Conservation (phyloP, 1,284 basidiomycete genomes). For the Sporisorium graminicola region DNA sequence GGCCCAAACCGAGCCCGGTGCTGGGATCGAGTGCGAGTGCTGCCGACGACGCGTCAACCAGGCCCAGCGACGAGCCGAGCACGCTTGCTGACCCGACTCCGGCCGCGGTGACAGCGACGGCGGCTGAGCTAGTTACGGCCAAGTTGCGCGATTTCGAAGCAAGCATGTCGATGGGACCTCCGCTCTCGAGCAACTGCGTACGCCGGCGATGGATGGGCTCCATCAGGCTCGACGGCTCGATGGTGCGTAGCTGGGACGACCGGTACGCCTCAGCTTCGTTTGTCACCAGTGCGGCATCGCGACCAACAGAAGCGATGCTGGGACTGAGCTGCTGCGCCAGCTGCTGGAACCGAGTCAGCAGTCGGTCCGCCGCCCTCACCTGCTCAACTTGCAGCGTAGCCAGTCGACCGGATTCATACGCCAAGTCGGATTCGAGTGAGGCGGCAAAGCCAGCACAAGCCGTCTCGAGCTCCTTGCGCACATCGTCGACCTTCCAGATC, state of each 20-base stretch:
- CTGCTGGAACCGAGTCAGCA: conserved; percentile 36
- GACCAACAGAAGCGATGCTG: conserved; percentile 11
- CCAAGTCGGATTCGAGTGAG: conserved; percentile 52
- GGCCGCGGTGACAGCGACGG: conserved; percentile 38
- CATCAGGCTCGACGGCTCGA: conserved; percentile 50
- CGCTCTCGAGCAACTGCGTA: conserved; percentile 45
- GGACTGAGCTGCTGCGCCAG: conserved; percentile 21
- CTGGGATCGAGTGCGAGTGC: conserved; percentile 55
- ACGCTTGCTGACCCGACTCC: conserved; percentile 43
- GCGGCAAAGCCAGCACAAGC: conserved; percentile 57
- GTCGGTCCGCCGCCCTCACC: conserved; percentile 19
- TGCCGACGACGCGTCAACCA: conserved; percentile 33
- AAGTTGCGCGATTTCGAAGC: conserved; percentile 47
- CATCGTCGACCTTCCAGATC: conserved; percentile 62
- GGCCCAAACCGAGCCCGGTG: conserved; percentile 60
- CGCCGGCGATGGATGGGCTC: conserved; percentile 53
- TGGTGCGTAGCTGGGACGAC: conserved; percentile 36
- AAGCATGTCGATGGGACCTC: conserved; percentile 55
- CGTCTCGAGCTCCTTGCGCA: conserved; percentile 55
- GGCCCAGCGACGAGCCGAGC: conserved; percentile 37
- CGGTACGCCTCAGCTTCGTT: conserved; percentile 48
- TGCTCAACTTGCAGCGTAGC: conserved; percentile 38
- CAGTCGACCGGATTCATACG: conserved; percentile 57
- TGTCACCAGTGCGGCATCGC: conserved; percentile 41
- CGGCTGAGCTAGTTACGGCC: conserved; percentile 39